phyloP scores from a whole-genome alignment of 371 early-diverging fungal species.

The Synchytrium microbalum region DNA sequence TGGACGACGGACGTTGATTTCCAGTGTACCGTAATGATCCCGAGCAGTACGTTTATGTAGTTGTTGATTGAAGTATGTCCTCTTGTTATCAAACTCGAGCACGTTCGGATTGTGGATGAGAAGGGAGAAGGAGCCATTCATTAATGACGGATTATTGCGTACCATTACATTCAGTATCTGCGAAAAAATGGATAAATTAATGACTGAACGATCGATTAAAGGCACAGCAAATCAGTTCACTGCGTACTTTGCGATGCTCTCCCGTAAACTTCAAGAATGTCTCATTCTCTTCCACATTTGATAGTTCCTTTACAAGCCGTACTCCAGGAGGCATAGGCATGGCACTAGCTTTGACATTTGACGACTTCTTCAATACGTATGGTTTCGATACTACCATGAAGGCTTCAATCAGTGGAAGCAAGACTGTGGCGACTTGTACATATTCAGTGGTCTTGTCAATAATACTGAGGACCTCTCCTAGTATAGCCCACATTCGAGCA shows the following conservation, averaged over 20 bases:
- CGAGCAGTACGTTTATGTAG: constrained; percentile 71
- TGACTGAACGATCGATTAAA: not conserved
- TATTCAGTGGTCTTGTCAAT: constrained; percentile 74
- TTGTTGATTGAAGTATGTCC: constrained; percentile 93
- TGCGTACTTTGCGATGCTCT: constrained; percentile 67
- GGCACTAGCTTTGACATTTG: constrained; percentile 4
- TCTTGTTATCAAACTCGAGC: constrained; percentile 97
- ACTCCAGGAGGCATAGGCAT: not conserved
- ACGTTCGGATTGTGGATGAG: constrained; percentile 93
- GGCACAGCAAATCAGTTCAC: not conserved
- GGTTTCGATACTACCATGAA: constrained; percentile 92
- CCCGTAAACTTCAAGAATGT: constrained; percentile 86
- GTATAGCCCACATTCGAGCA: constrained; percentile 66
- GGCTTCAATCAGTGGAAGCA: constrained; percentile 90
- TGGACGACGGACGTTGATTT: constrained; percentile 86
- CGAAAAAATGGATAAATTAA: not conserved
- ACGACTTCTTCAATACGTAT: constrained; percentile 20
- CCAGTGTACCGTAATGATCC: constrained; percentile 62
- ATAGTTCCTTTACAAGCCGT: constrained; percentile 1
- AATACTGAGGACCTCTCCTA: constrained; percentile 63
- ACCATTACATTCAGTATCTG: constrained; percentile 90
- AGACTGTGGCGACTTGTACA: constrained; percentile 83
- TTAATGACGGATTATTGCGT: constrained; percentile 88
- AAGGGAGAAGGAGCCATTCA: constrained; percentile 95
- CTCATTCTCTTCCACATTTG: constrained; percentile 36